These are phyloP conservation scores for Pythium inflatum DNA, from an alignment of 352 stramenopile species.

Conservation along the genomic window DNA sequence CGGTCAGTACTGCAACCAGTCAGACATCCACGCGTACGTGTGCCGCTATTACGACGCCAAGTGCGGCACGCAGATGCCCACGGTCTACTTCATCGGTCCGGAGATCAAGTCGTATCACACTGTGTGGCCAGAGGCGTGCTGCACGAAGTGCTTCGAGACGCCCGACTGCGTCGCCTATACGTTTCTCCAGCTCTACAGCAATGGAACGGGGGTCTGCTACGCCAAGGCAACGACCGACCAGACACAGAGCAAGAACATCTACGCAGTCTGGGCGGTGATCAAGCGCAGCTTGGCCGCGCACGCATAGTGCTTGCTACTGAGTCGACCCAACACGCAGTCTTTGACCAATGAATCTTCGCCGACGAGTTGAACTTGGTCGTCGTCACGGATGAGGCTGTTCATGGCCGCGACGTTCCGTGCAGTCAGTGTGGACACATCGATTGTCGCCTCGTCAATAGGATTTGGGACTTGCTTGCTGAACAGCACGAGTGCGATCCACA, in stretches of 20 bases:
- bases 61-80: constrained; percentile 47
- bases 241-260: not conserved
- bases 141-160: not conserved
- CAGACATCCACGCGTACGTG: constrained; percentile 48
- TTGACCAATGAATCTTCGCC: too few species aligned
- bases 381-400: too few species aligned
- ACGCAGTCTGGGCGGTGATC: too few species aligned
- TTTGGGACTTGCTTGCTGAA: too few species aligned
- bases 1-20: constrained; percentile 50
- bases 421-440: too few species aligned
- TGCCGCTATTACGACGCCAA: constrained; percentile 27
- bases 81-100: constrained; percentile 12
- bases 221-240: not conserved
- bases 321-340: too few species aligned
- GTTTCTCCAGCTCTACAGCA: not conserved
- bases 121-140: not conserved
- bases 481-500: too few species aligned
- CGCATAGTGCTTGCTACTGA: too few species aligned
- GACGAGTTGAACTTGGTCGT: too few species aligned
- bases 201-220: constrained; percentile 7
- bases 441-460: too few species aligned
- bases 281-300: too few species aligned
- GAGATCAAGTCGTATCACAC: not conserved
- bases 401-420: too few species aligned
- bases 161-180: constrained; percentile 1